These are phyloP conservation scores for Hebeloma cylindrosporum DNA, from an alignment of 768 basidiomycete genomes.

Conservation along the genomic window DNA sequence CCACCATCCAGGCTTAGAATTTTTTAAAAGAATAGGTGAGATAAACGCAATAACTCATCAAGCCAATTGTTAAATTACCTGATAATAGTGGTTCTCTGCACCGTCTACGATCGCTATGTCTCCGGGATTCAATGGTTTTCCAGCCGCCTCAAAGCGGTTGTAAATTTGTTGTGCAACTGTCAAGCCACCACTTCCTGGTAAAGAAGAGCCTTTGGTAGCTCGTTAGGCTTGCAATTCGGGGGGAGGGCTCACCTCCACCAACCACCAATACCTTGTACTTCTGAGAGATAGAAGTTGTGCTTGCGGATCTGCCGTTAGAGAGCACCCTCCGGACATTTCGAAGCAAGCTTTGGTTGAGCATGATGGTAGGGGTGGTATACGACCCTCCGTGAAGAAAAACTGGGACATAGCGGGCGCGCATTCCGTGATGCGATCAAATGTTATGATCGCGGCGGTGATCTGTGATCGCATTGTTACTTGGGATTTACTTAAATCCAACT, in stretches of 20 bases:
- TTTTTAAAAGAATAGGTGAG: background rate
- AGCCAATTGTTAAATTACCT: constrained; percentile 41
- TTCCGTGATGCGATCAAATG: no score
- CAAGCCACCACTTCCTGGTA: constrained; percentile 75
- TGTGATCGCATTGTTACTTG: no score
- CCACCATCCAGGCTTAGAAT: constrained; percentile 82
- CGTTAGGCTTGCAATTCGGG: constrained; percentile 7
- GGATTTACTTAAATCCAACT: no score
- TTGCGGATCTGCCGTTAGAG: constrained; percentile 27
- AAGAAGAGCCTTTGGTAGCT: constrained; percentile 4
- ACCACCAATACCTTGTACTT: constrained; percentile 85
- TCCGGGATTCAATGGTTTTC: constrained; percentile 62
- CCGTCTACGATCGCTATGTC: constrained; percentile 89
- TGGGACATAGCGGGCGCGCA: no score
- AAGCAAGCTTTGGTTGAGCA: constrained; percentile 13
- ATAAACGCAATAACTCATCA: background rate
- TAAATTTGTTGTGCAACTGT: constrained; percentile 87
- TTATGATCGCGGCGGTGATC: no score
- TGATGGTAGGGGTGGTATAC: constrained; percentile 14
- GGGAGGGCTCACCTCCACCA: constrained; percentile 83
- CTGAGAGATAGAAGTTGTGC: constrained; percentile 40
- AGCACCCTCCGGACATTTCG: constrained; percentile 14
- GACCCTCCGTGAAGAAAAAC: no score
- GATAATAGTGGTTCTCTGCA: constrained; percentile 82
- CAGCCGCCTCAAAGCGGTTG: constrained; percentile 70